Evolutionary conservation across 1,284 basidiomycete species (phyloP).

Genomic region (Trametes hirsuta): DNA sequence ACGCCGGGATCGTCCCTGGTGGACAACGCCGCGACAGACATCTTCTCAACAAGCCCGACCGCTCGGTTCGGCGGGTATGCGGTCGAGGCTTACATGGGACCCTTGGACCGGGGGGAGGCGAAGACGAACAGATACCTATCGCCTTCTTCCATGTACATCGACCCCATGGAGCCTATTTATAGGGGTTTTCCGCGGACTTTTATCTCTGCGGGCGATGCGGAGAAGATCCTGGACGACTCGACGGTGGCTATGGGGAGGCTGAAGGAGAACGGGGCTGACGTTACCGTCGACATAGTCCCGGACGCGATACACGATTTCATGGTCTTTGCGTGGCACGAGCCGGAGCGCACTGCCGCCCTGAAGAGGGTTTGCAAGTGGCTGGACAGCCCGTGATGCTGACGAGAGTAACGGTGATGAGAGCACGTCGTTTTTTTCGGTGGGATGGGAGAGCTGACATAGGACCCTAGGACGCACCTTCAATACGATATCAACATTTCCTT

Average conservation of each 20-base stretch:
- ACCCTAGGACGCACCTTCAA: too few relatives aligned
- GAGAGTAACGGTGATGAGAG: background rate
- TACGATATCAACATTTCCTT: too few relatives aligned
- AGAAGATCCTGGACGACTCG: slow-evolving; percentile 37
- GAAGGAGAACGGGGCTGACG: slow-evolving; percentile 32
- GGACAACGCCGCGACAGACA: slow-evolving; percentile 23
- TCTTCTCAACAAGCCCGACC: slow-evolving; percentile 3
- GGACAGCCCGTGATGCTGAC: slow-evolving; percentile 2
- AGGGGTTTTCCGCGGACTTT: slow-evolving; percentile 38
- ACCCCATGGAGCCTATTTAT: slow-evolving; percentile 34
- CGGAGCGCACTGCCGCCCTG: slow-evolving; percentile 43
- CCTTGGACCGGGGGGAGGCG: slow-evolving; percentile 33
- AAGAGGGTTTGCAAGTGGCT: slow-evolving; percentile 31
- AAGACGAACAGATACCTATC: slow-evolving; percentile 55
- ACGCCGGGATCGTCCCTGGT: slow-evolving; percentile 20
- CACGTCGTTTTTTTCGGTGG: too few relatives aligned
- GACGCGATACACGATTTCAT: slow-evolving; percentile 57
- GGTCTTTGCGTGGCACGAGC: slow-evolving; percentile 55
- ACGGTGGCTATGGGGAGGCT: slow-evolving; percentile 32
- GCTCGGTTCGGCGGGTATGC: slow-evolving; percentile 22
- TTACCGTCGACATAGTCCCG: slow-evolving; percentile 31
- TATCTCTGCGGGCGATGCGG: slow-evolving; percentile 38
- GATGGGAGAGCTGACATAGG: too few relatives aligned
- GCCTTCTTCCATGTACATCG: slow-evolving; percentile 44
- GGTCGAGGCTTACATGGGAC: slow-evolving; percentile 25